Evolutionary conservation across 2,329 filamentous ascomycete genomes (phyloP).

Genomic region (Cladosporium sp.): DNA sequence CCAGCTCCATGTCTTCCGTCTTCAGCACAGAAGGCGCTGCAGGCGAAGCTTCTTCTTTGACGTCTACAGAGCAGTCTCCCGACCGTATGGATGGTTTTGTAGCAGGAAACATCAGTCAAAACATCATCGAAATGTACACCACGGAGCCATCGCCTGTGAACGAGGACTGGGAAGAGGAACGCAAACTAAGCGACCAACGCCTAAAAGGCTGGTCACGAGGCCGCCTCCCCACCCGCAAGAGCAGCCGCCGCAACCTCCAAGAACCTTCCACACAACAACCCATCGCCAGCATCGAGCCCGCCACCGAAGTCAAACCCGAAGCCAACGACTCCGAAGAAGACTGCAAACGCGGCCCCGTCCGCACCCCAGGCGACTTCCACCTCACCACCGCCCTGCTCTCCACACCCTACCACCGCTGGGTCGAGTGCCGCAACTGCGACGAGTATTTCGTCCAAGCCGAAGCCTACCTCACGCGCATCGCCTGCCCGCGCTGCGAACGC

Average conservation of each 20-base stretch:
- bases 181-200: not conserved
- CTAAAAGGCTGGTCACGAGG: conserved; percentile 11
- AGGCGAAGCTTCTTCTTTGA: conserved; percentile 10
- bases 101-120: conserved; percentile 31
- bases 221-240: conserved; percentile 13
- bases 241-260: conserved; percentile 8
- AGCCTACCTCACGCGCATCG: conserved; percentile 79
- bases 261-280: not conserved
- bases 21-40: conserved; percentile 11
- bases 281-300: conserved; percentile 15
- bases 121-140: conserved; percentile 35
- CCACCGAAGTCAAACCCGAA: conserved; percentile 8
- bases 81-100: conserved; percentile 28
- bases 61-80: conserved; percentile 11
- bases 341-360: conserved; percentile 37
- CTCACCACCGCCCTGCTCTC: conserved; percentile 74
- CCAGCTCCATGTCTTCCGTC: conserved; percentile 18
- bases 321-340: conserved; percentile 21
- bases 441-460: conserved; percentile 83
- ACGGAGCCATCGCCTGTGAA: conserved; percentile 22
- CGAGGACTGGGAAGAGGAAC: conserved; percentile 11
- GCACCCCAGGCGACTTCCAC: conserved; percentile 64
- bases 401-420: conserved; percentile 78
- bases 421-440: conserved; percentile 82
- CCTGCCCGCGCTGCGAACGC: conserved; percentile 89